phyloP scores from a whole-genome alignment of 129 eudicot species.

The Dittrichia graveolens region DNA sequence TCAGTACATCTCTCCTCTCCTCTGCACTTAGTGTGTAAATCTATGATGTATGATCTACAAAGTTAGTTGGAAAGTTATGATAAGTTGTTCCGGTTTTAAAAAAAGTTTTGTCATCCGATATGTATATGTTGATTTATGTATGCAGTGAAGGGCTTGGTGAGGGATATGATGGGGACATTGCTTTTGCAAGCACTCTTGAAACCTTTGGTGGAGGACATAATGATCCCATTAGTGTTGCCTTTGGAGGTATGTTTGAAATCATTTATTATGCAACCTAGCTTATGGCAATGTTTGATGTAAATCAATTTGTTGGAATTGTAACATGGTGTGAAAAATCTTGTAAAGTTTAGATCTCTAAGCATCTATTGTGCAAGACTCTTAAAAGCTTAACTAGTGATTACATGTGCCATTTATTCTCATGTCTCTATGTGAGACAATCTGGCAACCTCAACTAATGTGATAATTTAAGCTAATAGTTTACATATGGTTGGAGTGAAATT shows the following conservation, averaged over 20 bases:
- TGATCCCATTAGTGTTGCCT: slow-evolving; percentile 99
- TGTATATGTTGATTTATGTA: slow-evolving; percentile 18
- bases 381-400: background rate
- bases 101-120: background rate
- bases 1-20: too few species aligned
- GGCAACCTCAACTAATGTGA: background rate
- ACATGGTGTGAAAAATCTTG: background rate
- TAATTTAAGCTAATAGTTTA: background rate
- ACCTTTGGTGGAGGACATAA: slow-evolving; percentile 97
- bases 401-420: background rate
- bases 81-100: background rate
- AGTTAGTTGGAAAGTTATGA: slow-evolving; percentile 14
- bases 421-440: slow-evolving; percentile 10
- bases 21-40: too few species aligned
- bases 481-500: background rate
- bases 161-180: slow-evolving; percentile 98
- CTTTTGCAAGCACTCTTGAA: slow-evolving; percentile 97
- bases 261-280: background rate
- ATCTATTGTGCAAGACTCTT: slow-evolving; percentile 1
- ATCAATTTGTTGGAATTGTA: background rate
- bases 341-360: background rate
- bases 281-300: slow-evolving; percentile 9
- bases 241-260: slow-evolving; percentile 71
- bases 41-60: background rate
- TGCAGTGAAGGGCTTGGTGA: slow-evolving; percentile 99